Evolutionary conservation across 2,329 filamentous ascomycete genomes (phyloP), one percentile per base, ranked within the genome.

Genomic region (Phyllosticta citrichinensis): DNA sequence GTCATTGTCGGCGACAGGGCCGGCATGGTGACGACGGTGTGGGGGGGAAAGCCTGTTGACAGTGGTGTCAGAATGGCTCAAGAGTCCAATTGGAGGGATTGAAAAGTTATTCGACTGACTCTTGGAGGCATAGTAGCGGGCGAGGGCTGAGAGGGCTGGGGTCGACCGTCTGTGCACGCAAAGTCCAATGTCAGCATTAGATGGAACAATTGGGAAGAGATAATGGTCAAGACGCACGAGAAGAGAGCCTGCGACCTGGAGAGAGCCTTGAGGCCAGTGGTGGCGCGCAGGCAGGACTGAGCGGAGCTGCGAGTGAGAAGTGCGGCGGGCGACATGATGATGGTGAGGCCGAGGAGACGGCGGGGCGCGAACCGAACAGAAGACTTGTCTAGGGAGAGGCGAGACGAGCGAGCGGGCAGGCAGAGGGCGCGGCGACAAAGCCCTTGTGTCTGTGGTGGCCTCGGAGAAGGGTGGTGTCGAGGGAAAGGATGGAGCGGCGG

Each of bases 1-100:
- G 89, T 92, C 94, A 99, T 99, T 69, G 94, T 99, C 60, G 94
- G 94, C 65, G 94, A 99, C 71, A 99, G 83, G 62, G 94, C 94
- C 66, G 94, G 94, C 94, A 99, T 99, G 82, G 86, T 94, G 80
- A 99, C 87, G 76, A 99, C 81, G 68, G 89, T 93, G 80, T 99
- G 94, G 68, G 91, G 86, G 67, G 94, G 95, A 81, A 90, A 97
- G 56, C 93, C 95, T 94, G 80, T 33, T 40, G 50, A 55, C 60
- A 62, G 63, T 52, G n/a, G 17, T 54, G 55, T 61, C 33, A 61
- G 60, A 40, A 12, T n/a, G 11, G 22, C 17, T 47, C 19, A 24
- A 2, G 14, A 10, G 17, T 40, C 69, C 33, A 40, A 56, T 60
- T 27, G 50, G 33, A 63, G 59, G 57, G 55, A 10, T 35, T 22